Conservation (phyloP, 148 eudicot species). For the Arctostaphylos glauca region DNA sequence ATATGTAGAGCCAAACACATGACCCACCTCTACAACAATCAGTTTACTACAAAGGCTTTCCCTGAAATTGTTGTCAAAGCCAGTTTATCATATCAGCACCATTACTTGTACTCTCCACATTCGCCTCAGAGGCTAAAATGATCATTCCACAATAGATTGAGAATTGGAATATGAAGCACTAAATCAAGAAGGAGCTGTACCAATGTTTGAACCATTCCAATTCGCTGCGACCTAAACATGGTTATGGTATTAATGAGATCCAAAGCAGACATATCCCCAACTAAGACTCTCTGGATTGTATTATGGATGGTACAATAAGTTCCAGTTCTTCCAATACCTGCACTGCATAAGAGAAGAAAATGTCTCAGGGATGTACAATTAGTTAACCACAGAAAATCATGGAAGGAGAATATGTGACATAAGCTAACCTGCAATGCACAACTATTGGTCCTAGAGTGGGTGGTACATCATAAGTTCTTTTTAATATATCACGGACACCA, state of each 20-base stretch:
- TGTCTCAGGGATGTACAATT: constrained; percentile 15
- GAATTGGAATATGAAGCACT: constrained; percentile 4
- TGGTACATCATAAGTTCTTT: constrained; percentile 51
- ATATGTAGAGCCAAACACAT: background rate
- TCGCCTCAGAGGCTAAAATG: background rate
- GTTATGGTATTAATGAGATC: constrained; percentile 64
- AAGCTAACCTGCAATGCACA: constrained; percentile 91
- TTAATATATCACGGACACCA: constrained; percentile 86
- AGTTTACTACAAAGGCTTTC: background rate
- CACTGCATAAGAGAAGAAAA: constrained; percentile 49
- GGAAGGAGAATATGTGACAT: background rate
- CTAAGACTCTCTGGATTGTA: constrained; percentile 69
- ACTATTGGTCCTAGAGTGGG: constrained; percentile 74
- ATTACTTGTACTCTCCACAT: background rate
- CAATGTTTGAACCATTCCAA: constrained; percentile 90
- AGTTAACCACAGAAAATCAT: background rate
- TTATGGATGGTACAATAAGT: constrained; percentile 86
- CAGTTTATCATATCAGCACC: background rate
- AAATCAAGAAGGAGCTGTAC: constrained; percentile 37
- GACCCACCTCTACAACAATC: background rate
- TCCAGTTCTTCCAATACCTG: constrained; percentile 99
- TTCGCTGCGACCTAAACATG: constrained; percentile 78
- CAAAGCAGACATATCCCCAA: constrained; percentile 82
- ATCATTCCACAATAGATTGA: background rate
- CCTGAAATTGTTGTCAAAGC: background rate